Percentiles rank a stretch among this genome's conserved stretches.
Conservation (phyloP, 495 filamentous ascomycete genomes). For the Neurospora sp. region DNA sequence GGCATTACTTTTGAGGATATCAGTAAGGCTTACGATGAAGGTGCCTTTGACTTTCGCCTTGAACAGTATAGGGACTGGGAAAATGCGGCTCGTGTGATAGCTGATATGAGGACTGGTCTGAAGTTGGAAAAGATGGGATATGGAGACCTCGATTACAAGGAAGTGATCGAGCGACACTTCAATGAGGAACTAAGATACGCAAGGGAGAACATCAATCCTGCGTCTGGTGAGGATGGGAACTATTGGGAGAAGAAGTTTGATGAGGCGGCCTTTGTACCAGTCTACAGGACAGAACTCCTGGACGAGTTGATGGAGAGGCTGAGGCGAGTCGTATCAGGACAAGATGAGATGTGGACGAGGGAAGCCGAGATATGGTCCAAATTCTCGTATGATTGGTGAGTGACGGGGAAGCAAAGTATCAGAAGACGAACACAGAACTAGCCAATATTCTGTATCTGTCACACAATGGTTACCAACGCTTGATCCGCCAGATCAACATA, state of each 20-base stretch:
- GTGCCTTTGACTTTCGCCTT: too few relatives aligned
- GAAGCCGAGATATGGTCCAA: background rate
- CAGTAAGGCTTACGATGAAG: too few relatives aligned
- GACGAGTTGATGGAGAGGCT: background rate
- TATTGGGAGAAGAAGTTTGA: background rate
- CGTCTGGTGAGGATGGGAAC: background rate
- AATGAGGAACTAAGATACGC: background rate
- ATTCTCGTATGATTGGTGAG: fast-evolving
- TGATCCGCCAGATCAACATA: background rate
- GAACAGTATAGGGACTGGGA: too few relatives aligned
- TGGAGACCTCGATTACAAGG: background rate
- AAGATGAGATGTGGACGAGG: background rate
- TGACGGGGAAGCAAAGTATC: background rate
- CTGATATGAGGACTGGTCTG: background rate
- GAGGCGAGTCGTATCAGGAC: background rate
- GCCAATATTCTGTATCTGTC: background rate
- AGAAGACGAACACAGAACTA: background rate
- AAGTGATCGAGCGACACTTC: background rate
- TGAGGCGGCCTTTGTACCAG: background rate
- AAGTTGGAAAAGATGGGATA: background rate
- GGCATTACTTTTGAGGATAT: background rate
- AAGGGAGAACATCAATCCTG: background rate
- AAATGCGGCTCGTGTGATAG: background rate
- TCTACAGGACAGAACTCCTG: background rate
- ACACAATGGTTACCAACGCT: background rate